Base-by-base conservation (phyloP, 768 basidiomycete species). In the Hericium rajendrae region DNA sequence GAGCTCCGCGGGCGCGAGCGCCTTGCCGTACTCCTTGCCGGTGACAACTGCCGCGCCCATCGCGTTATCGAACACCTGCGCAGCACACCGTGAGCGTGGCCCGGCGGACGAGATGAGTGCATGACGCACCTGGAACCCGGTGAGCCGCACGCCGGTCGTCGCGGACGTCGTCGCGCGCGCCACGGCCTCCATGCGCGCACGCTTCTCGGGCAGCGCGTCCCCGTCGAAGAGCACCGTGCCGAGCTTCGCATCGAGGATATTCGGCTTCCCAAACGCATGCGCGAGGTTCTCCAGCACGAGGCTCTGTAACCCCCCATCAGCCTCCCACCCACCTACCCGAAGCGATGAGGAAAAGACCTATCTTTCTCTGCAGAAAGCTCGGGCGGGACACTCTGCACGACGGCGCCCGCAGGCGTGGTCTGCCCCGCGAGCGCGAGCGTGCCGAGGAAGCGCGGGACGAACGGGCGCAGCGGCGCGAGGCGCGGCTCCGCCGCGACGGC, bases 121-220 rank as follows among this genome's bases (percentile, higher is more conserved):
- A n/a, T n/a, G n/a, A n/a, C n/a, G 54, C 61, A 93, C 95, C 77
- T 93, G 90, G 70, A 92, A 97, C 6, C 91, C 97, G 2, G 94
- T 97, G 51, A 97, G 69, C 40, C 91, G 72, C 3, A 97, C 60
- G 0, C 95, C 97, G 0, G 85, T 87, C 68, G 84, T 79, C 2
- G 76, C 67, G 10, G 82, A 86, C 1, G 95, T 97, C 0, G 90
- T 85, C 10, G 77, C 71, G 28, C 71, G 74, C 1, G 92, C 92
- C 1, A 78, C 75, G 64, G 81, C 77, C 56, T 79, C 73, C 94
- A 94, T 94, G 24, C 89, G 82, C 41, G 72, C 78, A 58, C 80
- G 77, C 73, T 99, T 99, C 57, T 88, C 90, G 2, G 79, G 87
- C 78, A 68, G 66, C 22, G 74, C 72, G 12, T 68, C 67, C 20